Evolutionary conservation across 2,329 filamentous ascomycete genomes (phyloP), one percentile per base, ranked within the genome.

Genomic region (Penicillium sp.): DNA sequence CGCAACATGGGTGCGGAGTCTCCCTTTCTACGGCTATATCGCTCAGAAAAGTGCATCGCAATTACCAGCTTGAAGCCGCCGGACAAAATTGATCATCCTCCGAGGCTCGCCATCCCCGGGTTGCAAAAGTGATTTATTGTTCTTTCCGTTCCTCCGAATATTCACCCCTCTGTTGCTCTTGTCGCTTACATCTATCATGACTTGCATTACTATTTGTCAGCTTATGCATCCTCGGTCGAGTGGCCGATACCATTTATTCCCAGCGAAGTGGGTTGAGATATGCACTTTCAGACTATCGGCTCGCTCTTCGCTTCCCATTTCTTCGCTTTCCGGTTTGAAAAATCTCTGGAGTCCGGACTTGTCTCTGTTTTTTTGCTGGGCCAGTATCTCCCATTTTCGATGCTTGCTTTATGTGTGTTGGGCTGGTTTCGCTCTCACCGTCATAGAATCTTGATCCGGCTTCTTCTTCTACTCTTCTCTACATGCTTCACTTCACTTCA

Each of bases 1-100:
- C 38, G 29, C 65, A 74, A 58, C 66, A 73, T 55, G 76, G 80
- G 38, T 72, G 78, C 58, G 76, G 79, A 51, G 82, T 81, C 21
- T 85, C 87, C 69, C 77, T 79, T 62, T 80, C 83, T 29, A 38
- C 30, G 65, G 74, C 88, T n/a, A 53, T 80, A 82, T 62, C 80
- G 65, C 81, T 83, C 44, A 86, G 84, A 81, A 78, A 80, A 83
- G 86, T 74, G 82, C 82, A 55, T 79, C 80, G 17, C 76, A 85
- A 59, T 11, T 84, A 85, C 67, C 71, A 5, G 5, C 84, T 71
- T 83, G 82, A 73, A 88, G 83, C 71, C 82, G 85, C 70, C 56
- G 85, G 35, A 85, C 77, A 84, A 81, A 70, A 80, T 88, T 61
- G 76, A 81, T 58, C 80, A 82, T 62, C 75, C 85, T 62, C 74